Percentiles rank a stretch among this genome's conserved stretches.
Evolutionary conservation across 2,329 filamentous ascomycete species (phyloP).

Genomic region (Alternaria burnsii): DNA sequence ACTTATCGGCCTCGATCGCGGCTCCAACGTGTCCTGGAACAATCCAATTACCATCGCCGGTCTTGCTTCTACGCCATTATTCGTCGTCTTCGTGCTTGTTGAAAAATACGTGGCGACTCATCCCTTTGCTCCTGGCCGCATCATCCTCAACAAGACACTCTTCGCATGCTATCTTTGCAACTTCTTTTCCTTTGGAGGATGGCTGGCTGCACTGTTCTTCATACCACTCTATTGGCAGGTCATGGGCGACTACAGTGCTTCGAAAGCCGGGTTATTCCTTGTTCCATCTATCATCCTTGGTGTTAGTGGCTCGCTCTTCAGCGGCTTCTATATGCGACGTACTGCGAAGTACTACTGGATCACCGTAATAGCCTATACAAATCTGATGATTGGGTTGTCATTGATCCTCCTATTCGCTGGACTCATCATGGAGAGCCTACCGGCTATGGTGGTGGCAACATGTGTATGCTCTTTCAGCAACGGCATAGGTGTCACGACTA

Average conservation of each 20-base stretch:
- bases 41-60: conserved; percentile 65
- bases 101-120: conserved; percentile 73
- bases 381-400: conserved; percentile 64
- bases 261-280: conserved; percentile 69
- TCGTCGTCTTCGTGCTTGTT: conserved; percentile 72
- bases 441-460: conserved; percentile 66
- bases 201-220: conserved; percentile 71
- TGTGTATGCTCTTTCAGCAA: conserved; percentile 63
- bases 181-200: conserved; percentile 73
- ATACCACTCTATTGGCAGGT: conserved; percentile 82
- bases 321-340: conserved; percentile 72
- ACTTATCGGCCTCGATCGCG: conserved; percentile 74
- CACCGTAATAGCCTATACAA: conserved; percentile 65
- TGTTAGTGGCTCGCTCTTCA: conserved; percentile 70
- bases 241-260: conserved; percentile 70
- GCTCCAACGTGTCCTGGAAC: conserved; percentile 75
- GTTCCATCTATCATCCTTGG: conserved; percentile 70
- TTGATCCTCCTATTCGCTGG: conserved; percentile 68
- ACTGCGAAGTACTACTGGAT: conserved; percentile 77
- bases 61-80: conserved; percentile 66
- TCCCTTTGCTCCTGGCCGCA: conserved; percentile 77
- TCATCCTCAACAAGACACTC: conserved; percentile 73
- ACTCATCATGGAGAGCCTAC: conserved; percentile 57
- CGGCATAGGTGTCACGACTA: conserved; percentile 72
- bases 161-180: conserved; percentile 75